Percentiles rank a stretch among this genome's conserved stretches.
phyloP scores from a whole-genome alignment of 2,329 filamentous ascomycete genomes.

The Scytalidium lignicola region DNA sequence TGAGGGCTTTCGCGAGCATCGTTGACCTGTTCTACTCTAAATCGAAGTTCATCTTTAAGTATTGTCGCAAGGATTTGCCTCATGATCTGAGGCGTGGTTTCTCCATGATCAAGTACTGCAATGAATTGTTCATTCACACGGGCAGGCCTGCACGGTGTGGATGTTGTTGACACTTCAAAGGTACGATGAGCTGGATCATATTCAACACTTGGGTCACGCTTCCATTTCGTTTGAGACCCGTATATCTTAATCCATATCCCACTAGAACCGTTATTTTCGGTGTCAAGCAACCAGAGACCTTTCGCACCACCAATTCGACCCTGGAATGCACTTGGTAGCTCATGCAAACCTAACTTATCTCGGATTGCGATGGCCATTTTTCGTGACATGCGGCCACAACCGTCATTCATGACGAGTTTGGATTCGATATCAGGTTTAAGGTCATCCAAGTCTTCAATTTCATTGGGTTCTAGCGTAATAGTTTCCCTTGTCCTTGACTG shows the following conservation, averaged over 20 bases:
- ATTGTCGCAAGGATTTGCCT: constrained; percentile 41
- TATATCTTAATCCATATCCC: constrained; percentile 62
- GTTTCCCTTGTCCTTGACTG: constrained; percentile 47
- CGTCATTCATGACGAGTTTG: constrained; percentile 56
- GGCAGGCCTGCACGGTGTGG: constrained; percentile 43
- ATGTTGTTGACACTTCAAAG: constrained; percentile 56
- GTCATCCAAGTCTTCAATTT: constrained; percentile 33
- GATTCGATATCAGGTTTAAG: constrained; percentile 20
- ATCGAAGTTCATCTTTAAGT: constrained; percentile 42
- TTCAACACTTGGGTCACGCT: constrained; percentile 37
- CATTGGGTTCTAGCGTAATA: constrained; percentile 37
- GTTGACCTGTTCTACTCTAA: constrained; percentile 20
- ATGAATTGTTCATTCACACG: constrained; percentile 64
- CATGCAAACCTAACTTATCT: constrained; percentile 41
- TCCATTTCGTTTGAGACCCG: constrained; percentile 66
- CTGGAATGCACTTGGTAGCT: constrained; percentile 62
- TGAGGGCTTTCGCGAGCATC: constrained; percentile 44
- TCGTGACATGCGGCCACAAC: constrained; percentile 61
- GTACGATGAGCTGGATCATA: constrained; percentile 48
- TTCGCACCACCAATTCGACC: constrained; percentile 69
- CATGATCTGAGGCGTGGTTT: constrained; percentile 41
- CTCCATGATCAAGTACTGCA: constrained; percentile 59
- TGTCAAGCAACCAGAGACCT: constrained; percentile 67
- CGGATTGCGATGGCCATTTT: constrained; percentile 51
- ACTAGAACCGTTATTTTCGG: constrained; percentile 35